Base-by-base conservation (phyloP, 208 protist genomes). In the Leishmania martiniquensis region DNA sequence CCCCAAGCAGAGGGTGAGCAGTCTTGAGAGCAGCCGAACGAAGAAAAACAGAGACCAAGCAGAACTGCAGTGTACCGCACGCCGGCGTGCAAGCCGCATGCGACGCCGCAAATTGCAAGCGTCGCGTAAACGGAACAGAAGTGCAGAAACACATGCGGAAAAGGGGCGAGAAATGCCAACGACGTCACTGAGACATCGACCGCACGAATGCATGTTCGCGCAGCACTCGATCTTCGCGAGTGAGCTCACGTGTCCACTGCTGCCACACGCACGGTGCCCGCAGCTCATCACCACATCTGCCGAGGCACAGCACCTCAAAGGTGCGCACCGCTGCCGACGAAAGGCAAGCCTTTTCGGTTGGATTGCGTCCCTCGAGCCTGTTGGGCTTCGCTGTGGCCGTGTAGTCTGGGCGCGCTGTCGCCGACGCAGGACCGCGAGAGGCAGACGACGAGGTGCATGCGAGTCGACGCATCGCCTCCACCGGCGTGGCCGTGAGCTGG, bases 211-310 rank as follows among this genome's bases (percentile, higher is more conserved):
- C 45, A 10, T 54, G 68, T 25, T 72, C n/a, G 29, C 47, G 68
- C 68, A 74, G 52, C 5, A 34, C 22, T n/a, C 32, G 32, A 68
- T 84, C 75, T 6, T n/a, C 39, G 4, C 42, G 42, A 5, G 55
- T 51, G 52, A 84, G 20, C 44, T 78, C 80, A 2, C 39, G 80
- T 71, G 77, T 68, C 80, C 80, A 84, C 22, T 67, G 51, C 45
- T 80, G 62, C 80, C 80, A 84, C 75, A 84, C 80, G 44, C 67
- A 52, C n/a, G 69, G 74, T 51, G n/a, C 3, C 5, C 80, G 80
- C 45, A 54, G 80, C 80, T 84, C 75, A n/a, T 66, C 70, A 7
- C 60, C 63, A 45, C 55, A 76, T 25, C 69, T 34, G 59, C 70
- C 68, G 34, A 70, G 45, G 13, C 47, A 57, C 59, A 84, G 42